Conservation (phyloP, 306 rosid genomes). For the Lathyrus aphaca region DNA sequence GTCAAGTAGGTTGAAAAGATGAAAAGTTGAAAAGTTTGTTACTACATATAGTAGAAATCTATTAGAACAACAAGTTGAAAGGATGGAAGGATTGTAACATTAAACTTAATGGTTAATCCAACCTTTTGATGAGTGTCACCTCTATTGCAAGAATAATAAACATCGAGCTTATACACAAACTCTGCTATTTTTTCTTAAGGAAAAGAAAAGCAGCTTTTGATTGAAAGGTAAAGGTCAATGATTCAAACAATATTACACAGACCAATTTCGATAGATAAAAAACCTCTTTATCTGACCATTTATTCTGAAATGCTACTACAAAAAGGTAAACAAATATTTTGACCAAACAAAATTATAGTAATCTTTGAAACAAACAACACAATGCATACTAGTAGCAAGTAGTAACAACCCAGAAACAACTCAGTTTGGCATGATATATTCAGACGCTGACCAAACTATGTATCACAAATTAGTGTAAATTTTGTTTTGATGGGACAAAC, state of each 20-base stretch:
- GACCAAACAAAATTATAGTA: background rate
- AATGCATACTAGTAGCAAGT: background rate
- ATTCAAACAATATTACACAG: slow-evolving; percentile 11
- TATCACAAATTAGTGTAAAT: slow-evolving; percentile 11
- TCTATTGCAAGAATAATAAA: too few relatives aligned
- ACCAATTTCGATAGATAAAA: background rate
- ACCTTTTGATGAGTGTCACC: too few relatives aligned
- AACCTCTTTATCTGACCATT: background rate
- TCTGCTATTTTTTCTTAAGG: too few relatives aligned
- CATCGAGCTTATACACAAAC: too few relatives aligned
- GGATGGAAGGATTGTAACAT: too few relatives aligned
- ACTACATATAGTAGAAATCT: too few relatives aligned
- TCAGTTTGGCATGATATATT: background rate
- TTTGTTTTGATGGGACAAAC: background rate
- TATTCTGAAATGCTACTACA: slow-evolving; percentile 16
- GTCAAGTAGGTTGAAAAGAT: too few relatives aligned
- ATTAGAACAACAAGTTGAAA: too few relatives aligned
- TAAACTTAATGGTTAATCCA: too few relatives aligned
- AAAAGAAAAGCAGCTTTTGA: too few relatives aligned
- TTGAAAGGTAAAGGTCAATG: background rate
- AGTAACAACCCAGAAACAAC: background rate
- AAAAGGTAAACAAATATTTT: slow-evolving; percentile 26
- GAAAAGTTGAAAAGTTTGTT: too few relatives aligned
- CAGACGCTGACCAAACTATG: slow-evolving; percentile 34
- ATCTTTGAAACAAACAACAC: background rate